phyloP scores from a whole-genome alignment of 495 filamentous ascomycete genomes.

The Penicillium alfredii region DNA sequence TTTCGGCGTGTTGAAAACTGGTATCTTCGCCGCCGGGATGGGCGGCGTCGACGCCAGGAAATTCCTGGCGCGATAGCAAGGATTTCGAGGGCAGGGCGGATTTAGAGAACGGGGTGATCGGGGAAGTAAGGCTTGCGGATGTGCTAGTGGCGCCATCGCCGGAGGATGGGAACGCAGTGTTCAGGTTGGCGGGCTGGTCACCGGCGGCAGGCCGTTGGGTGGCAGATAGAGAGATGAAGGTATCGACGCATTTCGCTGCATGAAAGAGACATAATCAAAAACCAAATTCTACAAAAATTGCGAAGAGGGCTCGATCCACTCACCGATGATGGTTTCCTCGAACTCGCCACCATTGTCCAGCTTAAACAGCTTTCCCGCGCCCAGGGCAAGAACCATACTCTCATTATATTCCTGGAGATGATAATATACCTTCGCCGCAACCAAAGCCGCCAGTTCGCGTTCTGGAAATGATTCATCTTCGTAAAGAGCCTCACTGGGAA shows the following conservation, averaged over 20 bases:
- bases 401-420: slow-evolving; percentile 98
- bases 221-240: slow-evolving; percentile 84
- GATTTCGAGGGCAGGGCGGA: slow-evolving; percentile 86
- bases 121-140: slow-evolving; percentile 69
- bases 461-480: slow-evolving; percentile 94
- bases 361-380: slow-evolving; percentile 91
- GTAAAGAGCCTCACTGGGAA: slow-evolving; percentile 83
- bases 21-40: slow-evolving; percentile 50
- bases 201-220: slow-evolving; percentile 54
- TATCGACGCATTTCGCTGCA: slow-evolving; percentile 88
- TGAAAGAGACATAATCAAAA: neutral
- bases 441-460: slow-evolving; percentile 87
- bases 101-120: slow-evolving; percentile 90
- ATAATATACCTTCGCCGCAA: slow-evolving; percentile 97
- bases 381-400: slow-evolving; percentile 97
- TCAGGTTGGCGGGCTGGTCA: slow-evolving; percentile 59
- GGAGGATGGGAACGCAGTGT: slow-evolving; percentile 62
- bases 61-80: slow-evolving; percentile 76
- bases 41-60: slow-evolving; percentile 50
- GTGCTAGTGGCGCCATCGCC: slow-evolving; percentile 59
- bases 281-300: too few relatives aligned
- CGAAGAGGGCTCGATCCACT: slow-evolving; percentile 10
- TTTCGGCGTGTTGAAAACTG: slow-evolving; percentile 47
- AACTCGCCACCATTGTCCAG: slow-evolving; percentile 89
- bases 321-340: slow-evolving; percentile 92